Evolutionary conservation across 2,329 filamentous ascomycete genomes (phyloP).

Genomic region (Stachybotrys chlorohalonatus): DNA sequence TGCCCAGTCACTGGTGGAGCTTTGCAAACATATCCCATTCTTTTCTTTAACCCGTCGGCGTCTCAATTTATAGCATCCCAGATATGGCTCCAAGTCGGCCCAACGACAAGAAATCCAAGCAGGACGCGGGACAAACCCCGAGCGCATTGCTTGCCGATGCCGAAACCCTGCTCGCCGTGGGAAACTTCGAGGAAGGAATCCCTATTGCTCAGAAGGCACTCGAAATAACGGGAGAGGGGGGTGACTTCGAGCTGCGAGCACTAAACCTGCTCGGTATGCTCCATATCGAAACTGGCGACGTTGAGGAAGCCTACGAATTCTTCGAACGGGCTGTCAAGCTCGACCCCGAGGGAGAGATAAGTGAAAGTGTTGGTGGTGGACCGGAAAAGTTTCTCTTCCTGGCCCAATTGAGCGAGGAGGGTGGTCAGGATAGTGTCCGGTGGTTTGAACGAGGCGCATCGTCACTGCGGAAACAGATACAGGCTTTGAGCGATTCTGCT

Average conservation of each 20-base stretch:
- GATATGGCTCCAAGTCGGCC: conserved; percentile 33
- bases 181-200: conserved; percentile 30
- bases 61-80: background rate
- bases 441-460: conserved; percentile 66
- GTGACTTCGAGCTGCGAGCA: conserved; percentile 51
- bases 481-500: conserved; percentile 43
- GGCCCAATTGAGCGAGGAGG: conserved; percentile 74
- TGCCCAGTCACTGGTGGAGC: too few species aligned
- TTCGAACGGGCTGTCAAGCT: conserved; percentile 67
- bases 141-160: conserved; percentile 27
- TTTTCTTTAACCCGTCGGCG: background rate
- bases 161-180: conserved; percentile 31
- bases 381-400: conserved; percentile 93
- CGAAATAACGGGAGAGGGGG: conserved; percentile 30
- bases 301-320: conserved; percentile 61
- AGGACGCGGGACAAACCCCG: conserved; percentile 16
- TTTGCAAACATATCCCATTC: background rate
- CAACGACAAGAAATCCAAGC: conserved; percentile 24
- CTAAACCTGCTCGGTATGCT: conserved; percentile 75
- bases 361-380: conserved; percentile 68
- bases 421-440: conserved; percentile 53
- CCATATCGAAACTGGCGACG: conserved; percentile 71
- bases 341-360: conserved; percentile 64
- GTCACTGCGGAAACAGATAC: conserved; percentile 64
- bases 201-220: conserved; percentile 33